Conservation (phyloP, 1,284 basidiomycete species). For the Puccinia polysora region DNA sequence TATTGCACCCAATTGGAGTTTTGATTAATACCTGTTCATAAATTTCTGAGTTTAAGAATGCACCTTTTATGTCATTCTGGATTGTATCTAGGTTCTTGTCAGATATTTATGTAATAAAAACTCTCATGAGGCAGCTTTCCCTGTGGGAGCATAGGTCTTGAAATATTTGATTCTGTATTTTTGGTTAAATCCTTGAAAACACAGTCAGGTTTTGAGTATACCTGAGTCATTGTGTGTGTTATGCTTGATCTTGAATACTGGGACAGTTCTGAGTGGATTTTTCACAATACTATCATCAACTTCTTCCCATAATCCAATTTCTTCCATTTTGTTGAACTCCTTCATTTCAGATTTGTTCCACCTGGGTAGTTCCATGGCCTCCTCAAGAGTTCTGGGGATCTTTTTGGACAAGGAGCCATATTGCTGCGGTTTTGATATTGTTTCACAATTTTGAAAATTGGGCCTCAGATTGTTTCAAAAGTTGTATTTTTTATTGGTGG, state of each 20-base stretch:
- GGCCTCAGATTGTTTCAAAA: too few relatives aligned
- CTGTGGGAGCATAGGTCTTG: neutral
- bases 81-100: neutral
- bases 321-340: neutral
- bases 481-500: too few relatives aligned
- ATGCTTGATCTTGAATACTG: neutral
- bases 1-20: neutral
- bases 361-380: too few relatives aligned
- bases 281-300: neutral
- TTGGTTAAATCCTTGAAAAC: neutral
- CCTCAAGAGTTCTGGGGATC: too few relatives aligned
- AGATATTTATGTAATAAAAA: neutral
- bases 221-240: neutral
- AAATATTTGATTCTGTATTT: neutral
- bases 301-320: neutral
- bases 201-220: neutral
- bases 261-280: neutral
- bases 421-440: too few relatives aligned
- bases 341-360: neutral
- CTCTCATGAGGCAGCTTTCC: neutral
- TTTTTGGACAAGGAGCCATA: too few relatives aligned
- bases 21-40: neutral
- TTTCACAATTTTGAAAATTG: too few relatives aligned
- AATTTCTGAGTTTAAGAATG: neutral
- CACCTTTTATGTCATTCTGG: neutral